Base-by-base conservation (phyloP, 768 basidiomycete genomes). In the Boletus vermiculosoides region DNA sequence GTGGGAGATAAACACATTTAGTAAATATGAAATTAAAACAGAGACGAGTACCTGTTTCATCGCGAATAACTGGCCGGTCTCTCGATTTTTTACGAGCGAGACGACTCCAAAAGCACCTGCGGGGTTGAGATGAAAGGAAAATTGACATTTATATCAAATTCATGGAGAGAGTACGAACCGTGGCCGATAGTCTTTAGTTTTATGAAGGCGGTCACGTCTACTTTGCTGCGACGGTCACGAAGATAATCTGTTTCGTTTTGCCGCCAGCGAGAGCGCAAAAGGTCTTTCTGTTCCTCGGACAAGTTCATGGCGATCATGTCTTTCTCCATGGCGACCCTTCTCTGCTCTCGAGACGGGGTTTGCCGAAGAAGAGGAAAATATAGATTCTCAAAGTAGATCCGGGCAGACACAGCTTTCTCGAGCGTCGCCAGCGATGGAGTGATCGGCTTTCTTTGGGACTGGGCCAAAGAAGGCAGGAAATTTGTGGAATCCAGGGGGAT, bases 101-200 rank as follows among this genome's bases (percentile, higher is more conserved):
- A 99, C 96, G 45, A 98, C 95, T 1, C 95, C 96, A 74, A 99
- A 98, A 11, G 95, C 95, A 64, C 93, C 93, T 88, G 72, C 57
- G 61, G 64, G 61, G 62, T 66, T 69, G 69, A 56, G 59, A 66
- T 71, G 66, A 63, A 63, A 46, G 52, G 40, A 60, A 57, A 60
- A 63, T 61, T 55, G 62, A 64, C 15, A 44, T 46, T 12, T n/a
- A 56, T 59, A 66, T 72, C 58, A 63, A 64, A 65, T 65, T 66
- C 53, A 55, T 64, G 56, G 60, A 67, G 60, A 67, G 61, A 47
- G 33, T 39, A 63, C 73, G 63, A 64, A 92, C 94, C 94, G 71
- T 97, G 93, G 36, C 95, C 94, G 68, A 97, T 95, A 48, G 92
- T 93, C 80, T 96, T 91, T 60, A 98, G 81, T 73, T 89, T 90